A percentile compares a stretch with the other conserved stretches of the same genome.
These are phyloP conservation scores for Kodamaea restingae DNA, from an alignment of 805 yeast species.

Conservation along the genomic window DNA sequence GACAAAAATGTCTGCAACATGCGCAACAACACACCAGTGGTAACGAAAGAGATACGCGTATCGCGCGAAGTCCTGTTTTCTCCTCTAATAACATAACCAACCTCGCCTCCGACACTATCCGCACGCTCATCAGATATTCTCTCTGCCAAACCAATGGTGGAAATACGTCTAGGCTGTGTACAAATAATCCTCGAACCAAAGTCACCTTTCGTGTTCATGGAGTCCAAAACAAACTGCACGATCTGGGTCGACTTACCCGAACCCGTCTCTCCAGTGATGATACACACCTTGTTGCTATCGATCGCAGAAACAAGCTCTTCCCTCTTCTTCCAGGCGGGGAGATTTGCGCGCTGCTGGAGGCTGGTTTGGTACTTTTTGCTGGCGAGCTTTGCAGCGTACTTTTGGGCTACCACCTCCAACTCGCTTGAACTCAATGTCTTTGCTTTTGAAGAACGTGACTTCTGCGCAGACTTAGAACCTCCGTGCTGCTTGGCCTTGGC, in stretches of 20 bases:
- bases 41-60: slow-evolving; percentile 82
- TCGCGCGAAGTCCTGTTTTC: slow-evolving; percentile 59
- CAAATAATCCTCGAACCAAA: slow-evolving; percentile 65
- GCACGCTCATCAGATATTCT: slow-evolving; percentile 84
- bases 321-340: slow-evolving; percentile 84
- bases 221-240: slow-evolving; percentile 83
- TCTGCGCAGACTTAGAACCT: background rate
- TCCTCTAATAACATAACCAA: slow-evolving; percentile 89
- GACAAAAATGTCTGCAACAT: slow-evolving; percentile 62
- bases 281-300: slow-evolving; percentile 55
- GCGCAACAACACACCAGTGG: slow-evolving; percentile 87
- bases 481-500: background rate
- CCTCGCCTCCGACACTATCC: slow-evolving; percentile 61
- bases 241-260: slow-evolving; percentile 96
- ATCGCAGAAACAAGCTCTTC: slow-evolving; percentile 55
- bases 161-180: slow-evolving; percentile 94
- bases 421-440: background rate
- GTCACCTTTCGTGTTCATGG: slow-evolving; percentile 46
- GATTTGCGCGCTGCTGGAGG: slow-evolving; percentile 42
- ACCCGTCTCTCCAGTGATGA: slow-evolving; percentile 96
- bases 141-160: slow-evolving; percentile 91
- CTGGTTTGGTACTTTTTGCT: slow-evolving; percentile 27
- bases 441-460: background rate
- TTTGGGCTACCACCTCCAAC: slow-evolving; percentile 3
- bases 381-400: slow-evolving; percentile 1